These are phyloP conservation scores for Extremus antarcticus DNA, from an alignment of 495 filamentous ascomycete species.

Conservation along the genomic window DNA sequence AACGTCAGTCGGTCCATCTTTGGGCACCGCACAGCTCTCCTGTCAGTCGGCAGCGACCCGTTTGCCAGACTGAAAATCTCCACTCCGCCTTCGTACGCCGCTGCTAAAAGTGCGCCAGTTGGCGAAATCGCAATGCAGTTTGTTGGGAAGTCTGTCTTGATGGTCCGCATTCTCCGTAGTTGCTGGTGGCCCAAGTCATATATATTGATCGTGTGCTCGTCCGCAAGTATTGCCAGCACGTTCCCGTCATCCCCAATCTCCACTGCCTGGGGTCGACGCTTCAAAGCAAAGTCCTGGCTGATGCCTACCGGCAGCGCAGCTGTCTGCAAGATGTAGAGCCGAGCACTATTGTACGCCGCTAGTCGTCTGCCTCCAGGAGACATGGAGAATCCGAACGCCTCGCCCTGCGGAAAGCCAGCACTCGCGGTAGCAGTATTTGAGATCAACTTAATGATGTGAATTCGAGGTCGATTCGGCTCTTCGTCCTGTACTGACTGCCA, in stretches of 20 bases:
- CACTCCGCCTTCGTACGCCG: slow-evolving; percentile 20
- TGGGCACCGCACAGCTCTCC: slow-evolving; percentile 16
- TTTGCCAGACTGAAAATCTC: slow-evolving; percentile 19
- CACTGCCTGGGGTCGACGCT: slow-evolving; percentile 17
- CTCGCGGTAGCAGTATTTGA: slow-evolving; percentile 19
- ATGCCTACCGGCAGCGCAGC: slow-evolving; percentile 19
- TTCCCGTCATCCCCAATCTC: slow-evolving; percentile 19
- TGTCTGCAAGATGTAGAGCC: slow-evolving; percentile 16
- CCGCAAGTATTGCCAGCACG: slow-evolving; percentile 15
- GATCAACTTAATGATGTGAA: slow-evolving; percentile 21
- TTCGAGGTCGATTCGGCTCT: slow-evolving; percentile 19
- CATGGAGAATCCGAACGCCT: slow-evolving; percentile 20
- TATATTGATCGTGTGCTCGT: slow-evolving; percentile 20
- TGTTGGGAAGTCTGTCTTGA: slow-evolving; percentile 19
- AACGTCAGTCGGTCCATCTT: slow-evolving; percentile 15
- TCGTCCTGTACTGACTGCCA: slow-evolving; percentile 20
- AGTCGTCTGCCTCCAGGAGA: slow-evolving; percentile 12
- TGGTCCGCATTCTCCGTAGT: slow-evolving; percentile 12
- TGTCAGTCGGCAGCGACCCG: slow-evolving; percentile 14
- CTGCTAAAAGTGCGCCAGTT: slow-evolving; percentile 16
- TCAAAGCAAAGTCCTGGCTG: slow-evolving; percentile 21
- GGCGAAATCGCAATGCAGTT: slow-evolving; percentile 18
- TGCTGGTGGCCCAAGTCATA: slow-evolving; percentile 18
- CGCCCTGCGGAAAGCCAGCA: slow-evolving; percentile 19
- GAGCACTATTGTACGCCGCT: slow-evolving; percentile 18